phyloP scores from a whole-genome alignment of 1,139 yeast species.

The Kodamaea ohmeri region DNA sequence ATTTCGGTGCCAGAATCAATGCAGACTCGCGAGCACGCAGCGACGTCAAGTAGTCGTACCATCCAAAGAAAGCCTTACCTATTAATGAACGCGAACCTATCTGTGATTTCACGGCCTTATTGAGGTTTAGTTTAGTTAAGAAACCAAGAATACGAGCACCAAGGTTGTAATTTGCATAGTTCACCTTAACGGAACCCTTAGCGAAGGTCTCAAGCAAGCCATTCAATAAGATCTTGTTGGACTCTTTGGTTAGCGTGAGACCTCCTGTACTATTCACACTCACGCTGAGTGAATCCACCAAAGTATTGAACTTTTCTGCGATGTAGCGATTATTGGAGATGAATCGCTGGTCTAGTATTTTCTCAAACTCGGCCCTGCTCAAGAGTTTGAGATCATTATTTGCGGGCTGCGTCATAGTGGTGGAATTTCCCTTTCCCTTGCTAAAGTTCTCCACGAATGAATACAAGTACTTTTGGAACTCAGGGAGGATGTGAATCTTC shows the following conservation, averaged over 20 bases:
- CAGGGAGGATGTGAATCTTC: conserved; percentile 40
- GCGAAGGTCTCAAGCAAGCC: conserved; percentile 32
- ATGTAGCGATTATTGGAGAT: conserved; percentile 25
- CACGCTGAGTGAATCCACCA: conserved; percentile 23
- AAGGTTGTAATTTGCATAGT: conserved; percentile 41
- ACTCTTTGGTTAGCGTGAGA: conserved; percentile 9
- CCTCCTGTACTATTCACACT: conserved; percentile 13
- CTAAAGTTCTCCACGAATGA: conserved; percentile 33
- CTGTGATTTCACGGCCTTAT: conserved; percentile 6
- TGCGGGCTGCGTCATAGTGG: conserved; percentile 3
- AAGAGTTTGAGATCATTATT: conserved; percentile 15
- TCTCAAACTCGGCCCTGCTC: conserved; percentile 23
- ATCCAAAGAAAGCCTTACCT: conserved; percentile 35
- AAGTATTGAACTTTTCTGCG: conserved; percentile 25
- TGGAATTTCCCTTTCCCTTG: conserved; percentile 14
- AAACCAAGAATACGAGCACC: conserved; percentile 45
- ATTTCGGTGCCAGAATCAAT: conserved; percentile 22
- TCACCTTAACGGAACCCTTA: conserved; percentile 36
- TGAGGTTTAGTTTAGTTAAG: conserved; percentile 24
- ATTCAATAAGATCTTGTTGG: conserved; percentile 14
- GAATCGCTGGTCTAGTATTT: conserved; percentile 21
- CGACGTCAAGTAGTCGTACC: conserved; percentile 37
- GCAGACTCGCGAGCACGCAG: conserved; percentile 6
- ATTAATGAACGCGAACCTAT: conserved; percentile 17
- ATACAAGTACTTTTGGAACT: conserved; percentile 38